Base-by-base conservation (phyloP, 805 yeast genomes). In the Komagataella kurtzmanii region DNA sequence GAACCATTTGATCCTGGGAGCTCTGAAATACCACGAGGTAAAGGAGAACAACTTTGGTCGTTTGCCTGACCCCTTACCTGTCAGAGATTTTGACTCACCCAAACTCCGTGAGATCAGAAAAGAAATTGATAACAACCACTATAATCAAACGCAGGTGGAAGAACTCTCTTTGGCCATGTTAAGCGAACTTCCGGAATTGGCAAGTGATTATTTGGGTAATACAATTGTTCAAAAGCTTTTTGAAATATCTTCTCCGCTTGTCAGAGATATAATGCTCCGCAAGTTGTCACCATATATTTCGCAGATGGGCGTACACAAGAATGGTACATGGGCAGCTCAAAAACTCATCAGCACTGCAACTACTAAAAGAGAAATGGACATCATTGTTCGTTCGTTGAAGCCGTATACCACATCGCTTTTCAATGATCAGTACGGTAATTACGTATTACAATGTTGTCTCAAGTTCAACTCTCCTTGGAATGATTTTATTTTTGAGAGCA, bases 281-380 rank as follows among this genome's bases (percentile, higher is more conserved):
- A 79, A 78, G 56, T 79, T 95, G 45, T 72, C 84, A 3, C 95
- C 90, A 24, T 87, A 76, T 61, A 71, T 93, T 56, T 87, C 97
- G 1, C 95, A 88, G 58, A 84, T 91, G 74, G 93, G 97, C 59
- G 83, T 88, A 52, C 99, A 93, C 69, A 93, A 93, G 62, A 93
- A 93, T 65, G 99, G 99, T 55, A 93, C 99, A 4, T 93, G 99
- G 99, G 98, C 97, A 1, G 95, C 96, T 21, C 99, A 93, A 66
- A 93, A 91, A 66, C 83, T 93, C 66, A 89, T 93, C 58, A 85
- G 81, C 57, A 81, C 82, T 47, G 84, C 88, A 3, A 58, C 60
- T 17, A 67, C 74, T 55, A 80, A 74, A 47, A 74, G 78, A 49
- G 87, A 81, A 59, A 83, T 79, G 64, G 68, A 73, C 58, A 63